Evolutionary conservation across 2,329 filamentous ascomycete genomes (phyloP).

Genomic region (Nothopassalora personata): DNA sequence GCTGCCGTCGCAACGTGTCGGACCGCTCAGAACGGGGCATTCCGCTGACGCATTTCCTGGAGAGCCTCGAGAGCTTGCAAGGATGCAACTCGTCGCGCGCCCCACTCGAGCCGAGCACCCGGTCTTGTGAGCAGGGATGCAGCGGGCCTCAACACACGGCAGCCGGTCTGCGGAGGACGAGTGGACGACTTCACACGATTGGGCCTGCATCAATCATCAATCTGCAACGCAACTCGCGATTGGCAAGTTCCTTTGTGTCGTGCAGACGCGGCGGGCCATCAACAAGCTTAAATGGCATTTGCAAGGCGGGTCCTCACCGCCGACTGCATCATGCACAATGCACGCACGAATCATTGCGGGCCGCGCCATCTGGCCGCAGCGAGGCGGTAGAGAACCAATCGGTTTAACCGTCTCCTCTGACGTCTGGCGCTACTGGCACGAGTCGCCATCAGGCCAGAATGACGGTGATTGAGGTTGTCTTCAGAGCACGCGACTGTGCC

Average conservation of each 20-base stretch:
- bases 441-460: background rate
- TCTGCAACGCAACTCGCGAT: slow-evolving; percentile 7
- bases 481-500: slow-evolving; percentile 2
- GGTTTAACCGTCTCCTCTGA: background rate
- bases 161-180: background rate
- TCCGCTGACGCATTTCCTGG: no score
- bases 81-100: background rate
- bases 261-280: background rate
- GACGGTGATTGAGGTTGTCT: background rate
- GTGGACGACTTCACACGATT: background rate
- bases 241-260: background rate
- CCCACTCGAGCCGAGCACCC: slow-evolving; percentile 3
- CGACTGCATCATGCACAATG: background rate
- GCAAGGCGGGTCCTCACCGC: slow-evolving; percentile 1
- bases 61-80: background rate
- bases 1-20: slow-evolving; percentile 11
- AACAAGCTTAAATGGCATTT: slow-evolving; percentile 2
- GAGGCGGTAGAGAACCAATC: background rate
- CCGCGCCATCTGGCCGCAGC: background rate
- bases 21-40: background rate
- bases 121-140: background rate
- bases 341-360: background rate
- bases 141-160: background rate
- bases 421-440: background rate
- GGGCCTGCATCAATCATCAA: slow-evolving; percentile 1